phyloP scores from a whole-genome alignment of 345 rosid genomes.

The Clarkia xantiana region DNA sequence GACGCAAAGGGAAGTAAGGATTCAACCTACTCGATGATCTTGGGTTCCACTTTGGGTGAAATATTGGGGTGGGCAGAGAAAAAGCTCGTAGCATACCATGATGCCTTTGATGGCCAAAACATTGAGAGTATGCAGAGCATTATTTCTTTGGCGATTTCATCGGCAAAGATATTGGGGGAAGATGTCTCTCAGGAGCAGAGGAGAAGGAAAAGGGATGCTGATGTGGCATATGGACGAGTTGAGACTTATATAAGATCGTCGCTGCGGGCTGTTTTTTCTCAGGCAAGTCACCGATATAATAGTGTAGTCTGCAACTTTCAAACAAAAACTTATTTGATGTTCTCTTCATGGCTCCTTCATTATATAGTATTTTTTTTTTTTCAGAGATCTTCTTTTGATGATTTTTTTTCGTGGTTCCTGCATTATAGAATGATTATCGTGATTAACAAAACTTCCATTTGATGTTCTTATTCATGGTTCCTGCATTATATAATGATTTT shows the following conservation, averaged over 20 bases:
- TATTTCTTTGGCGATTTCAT: constrained; percentile 48
- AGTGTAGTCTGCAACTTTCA: no score
- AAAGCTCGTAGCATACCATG: constrained; percentile 70
- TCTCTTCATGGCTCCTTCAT: no score
- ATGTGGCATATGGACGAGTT: constrained; percentile 43
- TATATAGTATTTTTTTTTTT: no score
- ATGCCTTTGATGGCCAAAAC: constrained; percentile 49
- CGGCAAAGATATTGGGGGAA: constrained; percentile 55
- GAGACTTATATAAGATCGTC: constrained; percentile 82
- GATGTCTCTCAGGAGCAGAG: constrained; percentile 51
- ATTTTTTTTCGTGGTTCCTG: no score
- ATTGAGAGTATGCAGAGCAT: constrained; percentile 58
- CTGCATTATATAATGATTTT: no score
- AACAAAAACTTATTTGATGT: no score
- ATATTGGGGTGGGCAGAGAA: constrained; percentile 76
- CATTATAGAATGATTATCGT: no score
- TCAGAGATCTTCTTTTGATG: no score
- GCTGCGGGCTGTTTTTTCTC: constrained; percentile 51
- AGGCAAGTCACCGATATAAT: constrained; percentile 29
- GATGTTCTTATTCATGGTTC: no score
- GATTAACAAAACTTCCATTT: no score
- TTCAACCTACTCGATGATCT: constrained; percentile 34
- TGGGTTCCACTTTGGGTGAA: constrained; percentile 43
- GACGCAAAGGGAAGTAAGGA: constrained; percentile 50
- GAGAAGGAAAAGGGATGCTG: constrained; percentile 41